A percentile compares a stretch with the other conserved stretches of the same genome.
phyloP scores from a whole-genome alignment of 352 stramenopile species.

The Globisporangium solare region DNA sequence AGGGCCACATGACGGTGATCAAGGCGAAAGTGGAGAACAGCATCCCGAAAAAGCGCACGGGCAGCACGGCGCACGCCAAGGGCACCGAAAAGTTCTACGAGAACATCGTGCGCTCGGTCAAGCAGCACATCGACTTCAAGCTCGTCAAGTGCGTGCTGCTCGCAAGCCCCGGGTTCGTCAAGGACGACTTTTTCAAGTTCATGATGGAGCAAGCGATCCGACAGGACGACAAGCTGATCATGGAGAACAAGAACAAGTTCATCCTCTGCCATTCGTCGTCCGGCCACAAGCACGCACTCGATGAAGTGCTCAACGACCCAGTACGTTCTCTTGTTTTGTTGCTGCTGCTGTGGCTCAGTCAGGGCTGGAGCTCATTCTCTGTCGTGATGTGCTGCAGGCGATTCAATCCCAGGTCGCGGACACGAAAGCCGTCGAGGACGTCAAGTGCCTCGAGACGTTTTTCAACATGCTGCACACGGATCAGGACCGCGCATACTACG shows the following conservation, averaged over 20 bases:
- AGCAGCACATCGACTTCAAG: slow-evolving; percentile 95
- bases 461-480: slow-evolving; percentile 96
- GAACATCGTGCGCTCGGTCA: slow-evolving; percentile 93
- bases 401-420: slow-evolving; percentile 93
- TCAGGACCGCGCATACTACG: slow-evolving; percentile 96
- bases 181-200: slow-evolving; percentile 98
- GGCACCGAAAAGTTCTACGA: slow-evolving; percentile 95
- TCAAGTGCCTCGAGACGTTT: slow-evolving; percentile 92
- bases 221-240: slow-evolving; percentile 91
- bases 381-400: slow-evolving; percentile 13
- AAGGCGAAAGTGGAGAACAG: slow-evolving; percentile 94
- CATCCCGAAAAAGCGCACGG: slow-evolving; percentile 96
- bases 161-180: slow-evolving; percentile 95
- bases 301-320: slow-evolving; percentile 95
- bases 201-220: slow-evolving; percentile 90
- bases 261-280: slow-evolving; percentile 93
- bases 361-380: background rate
- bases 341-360: background rate
- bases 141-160: slow-evolving; percentile 96
- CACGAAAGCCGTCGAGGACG: slow-evolving; percentile 92
- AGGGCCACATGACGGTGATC: slow-evolving; percentile 94
- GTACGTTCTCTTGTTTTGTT: slow-evolving; percentile 14
- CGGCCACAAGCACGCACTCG: slow-evolving; percentile 96
- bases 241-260: slow-evolving; percentile 97
- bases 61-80: slow-evolving; percentile 92